Base-by-base conservation (phyloP, 306 rosid genomes). In the Sicyos baderoa region DNA sequence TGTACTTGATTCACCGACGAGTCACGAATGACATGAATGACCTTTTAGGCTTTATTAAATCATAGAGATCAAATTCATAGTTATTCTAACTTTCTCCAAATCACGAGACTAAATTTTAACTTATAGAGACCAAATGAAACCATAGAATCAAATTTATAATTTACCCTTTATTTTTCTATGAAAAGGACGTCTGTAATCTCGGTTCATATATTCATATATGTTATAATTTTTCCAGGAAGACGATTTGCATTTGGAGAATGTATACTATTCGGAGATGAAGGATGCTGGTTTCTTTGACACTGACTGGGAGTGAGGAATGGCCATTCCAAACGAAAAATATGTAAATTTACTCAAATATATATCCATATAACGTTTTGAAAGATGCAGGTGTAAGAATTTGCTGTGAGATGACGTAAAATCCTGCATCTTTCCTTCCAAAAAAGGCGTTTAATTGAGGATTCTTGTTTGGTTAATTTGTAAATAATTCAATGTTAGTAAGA, bases 251-350 rank as follows among this genome's bases (percentile, higher is more conserved):
- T 84, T 92, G 85, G 97, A 92, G 72, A 87, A 84, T 76, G 88
- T 85, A 22, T 87, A 92, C 77, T 92, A 92, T 78, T 92, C 96
- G 15, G 96, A 92, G 77, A 92, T 92, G 97, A 92, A 89, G 85
- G 97, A 92, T 78, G 93, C 97, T 29, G 95, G 97, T 70, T 92
- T 89, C 84, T 92, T 89, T 27, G 96, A 89, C 77, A 75, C 87
- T 7, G 93, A 83, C 72, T 92, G 97, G 97, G 87, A 92, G 53
- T 86, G 83, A 87, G 59, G 76, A 47, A 50, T 52, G 59, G n/a
- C 6, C 47, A 7, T 25, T 25, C 29, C 29, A 25, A 25, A 25
- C 29, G 3, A 25, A 25, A 25, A 3, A 25, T 25, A 25, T 53
- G 74, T 70, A 70, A 63, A 63, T 63, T 10, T 63, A 42, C 49